These are phyloP conservation scores for Pichia manshurica DNA, from an alignment of 805 yeast species.

Conservation along the genomic window DNA sequence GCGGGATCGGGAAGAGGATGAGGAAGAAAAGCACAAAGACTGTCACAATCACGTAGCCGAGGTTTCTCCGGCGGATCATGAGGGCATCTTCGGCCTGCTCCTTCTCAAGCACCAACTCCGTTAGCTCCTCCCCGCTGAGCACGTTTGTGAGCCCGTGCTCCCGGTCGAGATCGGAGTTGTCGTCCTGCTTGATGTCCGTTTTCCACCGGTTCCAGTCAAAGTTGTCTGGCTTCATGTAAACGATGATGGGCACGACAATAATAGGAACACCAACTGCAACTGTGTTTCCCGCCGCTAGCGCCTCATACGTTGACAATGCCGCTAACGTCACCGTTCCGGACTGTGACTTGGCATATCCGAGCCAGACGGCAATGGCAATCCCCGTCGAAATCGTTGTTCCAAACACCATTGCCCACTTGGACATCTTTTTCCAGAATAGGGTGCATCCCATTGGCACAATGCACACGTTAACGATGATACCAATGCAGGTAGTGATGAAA, in stretches of 20 bases:
- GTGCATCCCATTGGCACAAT: conserved; percentile 47
- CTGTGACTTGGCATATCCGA: conserved; percentile 33
- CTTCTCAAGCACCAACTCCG: conserved; percentile 24
- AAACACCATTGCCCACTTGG: conserved; percentile 38
- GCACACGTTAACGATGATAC: conserved; percentile 49
- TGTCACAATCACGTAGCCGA: conserved; percentile 23
- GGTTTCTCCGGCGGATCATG: conserved; percentile 25
- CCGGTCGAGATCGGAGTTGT: conserved; percentile 33
- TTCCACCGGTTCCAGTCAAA: conserved; percentile 49
- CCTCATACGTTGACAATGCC: conserved; percentile 42
- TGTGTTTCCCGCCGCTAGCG: conserved; percentile 54
- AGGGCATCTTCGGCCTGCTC: conserved; percentile 20
- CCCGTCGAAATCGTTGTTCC: conserved; percentile 42
- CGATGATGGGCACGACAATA: conserved; percentile 40
- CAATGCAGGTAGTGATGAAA: conserved; percentile 47
- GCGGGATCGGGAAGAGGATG: conserved; percentile 34
- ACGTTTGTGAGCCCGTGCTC: conserved; percentile 28
- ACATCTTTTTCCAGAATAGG: conserved; percentile 41
- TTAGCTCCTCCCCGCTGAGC: conserved; percentile 27
- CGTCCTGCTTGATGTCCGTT: conserved; percentile 36
- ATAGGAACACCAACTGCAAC: conserved; percentile 48
- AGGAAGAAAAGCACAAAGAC: conserved; percentile 29
- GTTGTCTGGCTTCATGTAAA: conserved; percentile 38
- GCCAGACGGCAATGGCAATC: conserved; percentile 39
- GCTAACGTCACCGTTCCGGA: conserved; percentile 23